Base-by-base conservation (phyloP, 495 filamentous ascomycete species). In the Cercophora newfieldiana region DNA sequence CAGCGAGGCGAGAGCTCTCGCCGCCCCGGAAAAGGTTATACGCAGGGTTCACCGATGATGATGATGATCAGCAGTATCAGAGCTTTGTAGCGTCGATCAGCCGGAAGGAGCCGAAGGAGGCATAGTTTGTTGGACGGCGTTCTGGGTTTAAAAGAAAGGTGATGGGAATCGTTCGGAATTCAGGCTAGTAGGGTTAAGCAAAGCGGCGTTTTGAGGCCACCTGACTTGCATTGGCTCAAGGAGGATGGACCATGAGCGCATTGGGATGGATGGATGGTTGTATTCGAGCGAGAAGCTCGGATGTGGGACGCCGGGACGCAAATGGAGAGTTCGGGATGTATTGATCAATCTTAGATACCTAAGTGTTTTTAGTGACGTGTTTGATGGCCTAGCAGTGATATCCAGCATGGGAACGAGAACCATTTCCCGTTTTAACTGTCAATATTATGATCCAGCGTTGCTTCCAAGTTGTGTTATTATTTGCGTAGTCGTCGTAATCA, bases 61-160 rank as follows among this genome's bases (percentile, higher is more conserved):
- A 73, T 3, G 82, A 82, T 29, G 80, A 85, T 48, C 80, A 83
- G 63, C 75, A 80, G 59, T 83, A 84, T 65, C 79, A 81, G 62
- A 75, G 64, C 48, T 84, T 84, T 56, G 81, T 86, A 12, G 58
- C 75, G 28, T 64, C 73, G 56, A 69, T 83, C 22, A 79, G 60
- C 18, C 55, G 67, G 47, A 76, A 75, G 68, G 74, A 75, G 56
- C 28, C 44, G 12, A 66, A 65, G 53, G 70, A 70, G 57, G 25
- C 53, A 21, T 69, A 56, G 64, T 55, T 31, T 6, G 37, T 29
- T 22, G n/a, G n/a, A 21, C n/a, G 8, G 29, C n/a, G 22, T 12
- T 22, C 19, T 59, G 57, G 53, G 16, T 4, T 25, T 25, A 12
- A 24, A 24, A 5, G 53, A 18, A 56, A 28, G 16, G n/a, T 3